Base-by-base conservation (phyloP, 257 asterid species). In the Schizonepeta tenuifolia region DNA sequence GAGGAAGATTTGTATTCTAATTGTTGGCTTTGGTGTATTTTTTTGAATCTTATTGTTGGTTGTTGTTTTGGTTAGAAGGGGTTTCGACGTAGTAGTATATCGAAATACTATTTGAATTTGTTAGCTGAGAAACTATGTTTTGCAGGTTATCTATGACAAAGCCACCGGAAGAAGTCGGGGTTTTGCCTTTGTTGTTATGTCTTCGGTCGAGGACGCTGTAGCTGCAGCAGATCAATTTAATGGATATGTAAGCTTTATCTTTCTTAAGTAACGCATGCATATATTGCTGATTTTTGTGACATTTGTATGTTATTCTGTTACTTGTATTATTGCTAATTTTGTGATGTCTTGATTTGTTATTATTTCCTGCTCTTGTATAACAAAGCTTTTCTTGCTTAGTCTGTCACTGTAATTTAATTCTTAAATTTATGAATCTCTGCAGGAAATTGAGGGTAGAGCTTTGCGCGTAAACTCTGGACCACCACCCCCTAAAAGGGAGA, bases 61-160 rank as follows among this genome's bases (percentile, higher is more conserved):
- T 24, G 26, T 24, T 24, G 26, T 24, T 24, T 24, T n/a, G n/a
- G n/a, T n/a, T n/a, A n/a, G n/a, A n/a, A n/a, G n/a, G n/a, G n/a
- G n/a, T n/a, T n/a, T n/a, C n/a, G n/a, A n/a, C n/a, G n/a, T n/a
- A n/a, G n/a, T n/a, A 2, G 26, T 24, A 24, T 2, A 24, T 24
- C 26, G 1, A 24, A 24, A 24, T 24, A 14, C 20, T 22, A 14
- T 64, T n/a, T 12, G 35, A 50, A 56, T 18, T 28, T 65, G 71
- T 38, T 20, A 33, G 49, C 56, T 26, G 60, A 46, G 65, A 28
- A 59, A 7, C 17, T n/a, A 3, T 61, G 63, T 57, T 76, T 50
- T 80, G 83, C 87, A 95, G 99, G 99, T 92, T 75, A 90, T 95
- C 79, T 87, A 83, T 70, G 99, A 95, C 88, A 95, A 92, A 74